phyloP scores from a whole-genome alignment of 1,284 basidiomycete species.

The Ustilago cynodontis region DNA sequence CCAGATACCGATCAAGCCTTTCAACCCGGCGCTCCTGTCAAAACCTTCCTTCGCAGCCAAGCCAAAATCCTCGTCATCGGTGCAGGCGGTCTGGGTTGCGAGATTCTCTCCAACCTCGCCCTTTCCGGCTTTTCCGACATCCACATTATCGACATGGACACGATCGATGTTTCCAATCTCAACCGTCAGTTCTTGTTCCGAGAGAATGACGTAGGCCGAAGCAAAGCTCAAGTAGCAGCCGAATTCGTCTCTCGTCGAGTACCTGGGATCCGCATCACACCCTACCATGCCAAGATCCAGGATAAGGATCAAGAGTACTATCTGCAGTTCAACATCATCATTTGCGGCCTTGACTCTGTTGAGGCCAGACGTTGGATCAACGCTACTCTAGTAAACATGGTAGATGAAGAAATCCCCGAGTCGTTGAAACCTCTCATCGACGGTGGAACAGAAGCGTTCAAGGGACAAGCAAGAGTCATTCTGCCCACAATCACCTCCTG shows the following conservation, averaged over 20 bases:
- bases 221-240: constrained; percentile 93
- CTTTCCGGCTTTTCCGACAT: constrained; percentile 93
- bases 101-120: constrained; percentile 67
- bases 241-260: constrained; percentile 87
- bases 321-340: constrained; percentile 94
- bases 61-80: constrained; percentile 95
- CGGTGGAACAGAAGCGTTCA: constrained; percentile 99
- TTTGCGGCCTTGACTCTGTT: constrained; percentile 94
- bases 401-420: constrained; percentile 84
- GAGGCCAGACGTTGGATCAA: constrained; percentile 96
- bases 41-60: constrained; percentile 83
- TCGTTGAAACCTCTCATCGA: constrained; percentile 98
- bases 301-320: constrained; percentile 97
- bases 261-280: constrained; percentile 91
- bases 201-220: constrained; percentile 88
- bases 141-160: constrained; percentile 99
- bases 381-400: constrained; percentile 93
- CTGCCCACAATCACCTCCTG: constrained; percentile 94
- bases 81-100: constrained; percentile 68
- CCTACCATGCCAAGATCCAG: constrained; percentile 98
- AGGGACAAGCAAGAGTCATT: constrained; percentile 97
- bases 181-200: constrained; percentile 98
- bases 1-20: constrained; percentile 60
- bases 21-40: constrained; percentile 74
- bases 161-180: constrained; percentile 98